Evolutionary conservation across 768 basidiomycete genomes (phyloP), one percentile per base, ranked within the genome.

Genomic region (Tubosaeta sp.): DNA sequence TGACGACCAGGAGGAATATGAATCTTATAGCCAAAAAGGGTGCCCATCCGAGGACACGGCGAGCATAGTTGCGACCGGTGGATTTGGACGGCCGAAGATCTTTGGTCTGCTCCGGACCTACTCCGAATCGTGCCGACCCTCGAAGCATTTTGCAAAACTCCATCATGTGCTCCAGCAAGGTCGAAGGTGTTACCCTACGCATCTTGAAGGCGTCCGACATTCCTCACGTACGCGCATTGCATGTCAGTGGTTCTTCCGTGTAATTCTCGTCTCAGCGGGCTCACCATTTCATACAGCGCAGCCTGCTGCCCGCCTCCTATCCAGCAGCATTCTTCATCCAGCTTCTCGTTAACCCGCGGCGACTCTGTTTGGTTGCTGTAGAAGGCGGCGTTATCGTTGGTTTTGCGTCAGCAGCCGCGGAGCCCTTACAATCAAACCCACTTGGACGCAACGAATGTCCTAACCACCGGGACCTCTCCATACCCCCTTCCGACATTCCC

Each of bases 301-400:
- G 40, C 29, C 60, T 68, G 31, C 54, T 68, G 9, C 62, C 67
- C 11, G 49, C 59, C 43, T 51, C 61, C 44, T 68, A 68, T 46
- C 67, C 67, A 10, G 16, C 49, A 2, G 48, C 68, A n/a, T 68
- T 68, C 47, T 68, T 70, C 42, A 35, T 70, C 21, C 67, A 68
- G 31, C 64, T 68, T 18, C 58, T 70, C 9, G 46, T 70, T 7
- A 61, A 68, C 10, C 54, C 66, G 1, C 52, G 52, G 36, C 68
- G 57, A 14, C 64, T 70, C 22, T 69, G 67, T 49, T 21, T 69
- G 1, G 51, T 68, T 6, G 68, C 68, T 3, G 52, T 39, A n/a
- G 62, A 62, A n/a, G 40, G 38, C 30, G 52, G 39, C 2, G 27
- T 48, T 3, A 44, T 69, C 27, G 10, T 68, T 3, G 67, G 67